phyloP scores from a whole-genome alignment of 1,284 basidiomycete genomes.

The Tilletiaria anomala region DNA sequence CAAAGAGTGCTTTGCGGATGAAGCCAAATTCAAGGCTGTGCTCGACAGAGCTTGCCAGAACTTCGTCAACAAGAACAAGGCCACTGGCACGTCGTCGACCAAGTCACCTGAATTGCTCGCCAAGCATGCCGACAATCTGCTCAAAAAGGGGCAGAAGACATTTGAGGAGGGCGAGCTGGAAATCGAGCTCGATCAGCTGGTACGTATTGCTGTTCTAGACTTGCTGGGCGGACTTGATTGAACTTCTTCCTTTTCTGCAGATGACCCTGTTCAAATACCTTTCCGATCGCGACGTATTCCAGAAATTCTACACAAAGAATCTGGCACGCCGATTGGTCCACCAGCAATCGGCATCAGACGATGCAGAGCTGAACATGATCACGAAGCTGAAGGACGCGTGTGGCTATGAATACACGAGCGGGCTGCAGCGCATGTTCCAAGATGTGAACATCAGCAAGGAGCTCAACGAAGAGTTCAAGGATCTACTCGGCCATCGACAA shows the following conservation, averaged over 20 bases:
- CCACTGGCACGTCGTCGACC: conserved; percentile 43
- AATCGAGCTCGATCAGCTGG: conserved; percentile 69
- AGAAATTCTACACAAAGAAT: conserved; percentile 95
- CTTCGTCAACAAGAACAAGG: conserved; percentile 88
- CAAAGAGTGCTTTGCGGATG: conserved; percentile 74
- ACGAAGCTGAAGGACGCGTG: conserved; percentile 95
- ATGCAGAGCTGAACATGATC: conserved; percentile 96
- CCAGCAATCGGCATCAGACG: conserved; percentile 82
- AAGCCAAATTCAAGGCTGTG: conserved; percentile 86
- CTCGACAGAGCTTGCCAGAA: conserved; percentile 86
- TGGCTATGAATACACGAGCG: conserved; percentile 97
- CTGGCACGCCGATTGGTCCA: conserved; percentile 88
- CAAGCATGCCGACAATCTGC: conserved; percentile 76
- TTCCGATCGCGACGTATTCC: conserved; percentile 99
- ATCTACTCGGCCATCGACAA: conserved; percentile 72
- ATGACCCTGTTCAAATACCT: conserved; percentile 99
- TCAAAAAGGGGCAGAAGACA: conserved; percentile 86
- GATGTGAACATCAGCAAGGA: conserved; percentile 94
- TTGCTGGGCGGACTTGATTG: not conserved
- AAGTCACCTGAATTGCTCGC: conserved; percentile 85
- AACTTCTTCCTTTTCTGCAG: not conserved
- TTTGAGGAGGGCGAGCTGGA: conserved; percentile 81
- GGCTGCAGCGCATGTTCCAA: conserved; percentile 95
- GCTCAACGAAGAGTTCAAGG: conserved; percentile 89
- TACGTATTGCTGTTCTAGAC: not conserved